Evolutionary conservation across 768 basidiomycete species (phyloP).

Genomic region (Boletus eberwhitei): DNA sequence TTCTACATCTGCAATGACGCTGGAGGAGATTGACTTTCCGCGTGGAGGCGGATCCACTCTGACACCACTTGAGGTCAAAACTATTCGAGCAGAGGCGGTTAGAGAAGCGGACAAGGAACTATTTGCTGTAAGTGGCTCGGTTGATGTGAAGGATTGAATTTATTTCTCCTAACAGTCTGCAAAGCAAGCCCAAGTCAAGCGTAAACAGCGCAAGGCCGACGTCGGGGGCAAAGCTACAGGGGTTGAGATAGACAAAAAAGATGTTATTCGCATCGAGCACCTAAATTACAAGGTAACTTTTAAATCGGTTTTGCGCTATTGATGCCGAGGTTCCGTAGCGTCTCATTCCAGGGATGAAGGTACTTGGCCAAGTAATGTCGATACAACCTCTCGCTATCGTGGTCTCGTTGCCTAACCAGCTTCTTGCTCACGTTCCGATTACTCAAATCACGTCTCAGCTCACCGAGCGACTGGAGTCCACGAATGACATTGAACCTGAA

Average conservation of each 20-base stretch:
- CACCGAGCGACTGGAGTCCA: conserved; percentile 65
- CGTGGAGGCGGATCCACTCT: conserved; percentile 89
- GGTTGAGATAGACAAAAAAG: conserved; percentile 33
- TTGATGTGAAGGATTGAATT: background rate
- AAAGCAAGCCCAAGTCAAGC: conserved; percentile 35
- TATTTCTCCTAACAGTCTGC: conserved; percentile 40
- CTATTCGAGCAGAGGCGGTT: conserved; percentile 76
- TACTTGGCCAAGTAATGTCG: conserved; percentile 82
- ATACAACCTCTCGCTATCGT: conserved; percentile 88
- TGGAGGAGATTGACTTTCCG: conserved; percentile 89
- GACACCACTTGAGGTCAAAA: conserved; percentile 87
- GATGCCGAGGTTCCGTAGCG: conserved; percentile 46
- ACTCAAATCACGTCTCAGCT: conserved; percentile 84
- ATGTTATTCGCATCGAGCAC: conserved; percentile 77
- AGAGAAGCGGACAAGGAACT: conserved; percentile 83
- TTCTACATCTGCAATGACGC: conserved; percentile 37
- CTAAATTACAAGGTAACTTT: conserved; percentile 82
- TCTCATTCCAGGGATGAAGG: conserved; percentile 76
- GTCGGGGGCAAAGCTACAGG: conserved; percentile 30
- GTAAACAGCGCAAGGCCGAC: conserved; percentile 50
- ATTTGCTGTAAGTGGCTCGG: conserved; percentile 50
- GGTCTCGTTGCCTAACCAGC: conserved; percentile 92
- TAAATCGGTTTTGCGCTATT: background rate
- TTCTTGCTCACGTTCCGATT: conserved; percentile 90
- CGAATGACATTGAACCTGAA: conserved; percentile 47